Evolutionary conservation across 805 yeast species (phyloP).

Genomic region (Candida corydali): DNA sequence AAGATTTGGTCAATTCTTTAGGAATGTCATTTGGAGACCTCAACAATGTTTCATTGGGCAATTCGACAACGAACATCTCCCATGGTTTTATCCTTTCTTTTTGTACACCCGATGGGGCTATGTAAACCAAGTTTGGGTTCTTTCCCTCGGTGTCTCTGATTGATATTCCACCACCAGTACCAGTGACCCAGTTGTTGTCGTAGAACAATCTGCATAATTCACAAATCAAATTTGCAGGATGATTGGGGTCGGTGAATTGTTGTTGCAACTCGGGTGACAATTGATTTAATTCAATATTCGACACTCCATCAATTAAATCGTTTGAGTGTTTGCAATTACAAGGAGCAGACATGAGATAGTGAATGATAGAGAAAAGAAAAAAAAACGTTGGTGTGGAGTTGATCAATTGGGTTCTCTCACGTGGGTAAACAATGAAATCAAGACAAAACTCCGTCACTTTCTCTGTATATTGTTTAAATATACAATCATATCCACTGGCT

Average conservation of each 20-base stretch:
- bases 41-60: slow-evolving; percentile 47
- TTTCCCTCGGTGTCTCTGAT: slow-evolving; percentile 48
- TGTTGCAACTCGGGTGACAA: slow-evolving; percentile 14
- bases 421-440: too few species aligned
- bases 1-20: slow-evolving; percentile 30
- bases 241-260: slow-evolving; percentile 45
- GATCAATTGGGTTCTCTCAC: too few species aligned
- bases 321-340: slow-evolving; percentile 11
- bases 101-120: slow-evolving; percentile 96
- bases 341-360: slow-evolving; percentile 16
- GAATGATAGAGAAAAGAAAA: too few species aligned
- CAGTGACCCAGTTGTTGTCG: slow-evolving; percentile 85
- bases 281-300: background rate
- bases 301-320: background rate
- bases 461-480: too few species aligned
- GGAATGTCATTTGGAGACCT: slow-evolving; percentile 52
- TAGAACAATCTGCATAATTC: slow-evolving; percentile 75
- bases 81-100: slow-evolving; percentile 81
- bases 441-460: too few species aligned
- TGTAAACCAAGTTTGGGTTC: slow-evolving; percentile 50
- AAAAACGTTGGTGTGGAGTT: background rate
- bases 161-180: slow-evolving; percentile 95
- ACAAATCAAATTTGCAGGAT: slow-evolving; percentile 84
- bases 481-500: too few species aligned
- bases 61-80: slow-evolving; percentile 74